These are phyloP conservation scores for Phytopythium kandeliae DNA, from an alignment of 352 stramenopile genomes.

Conservation along the genomic window DNA sequence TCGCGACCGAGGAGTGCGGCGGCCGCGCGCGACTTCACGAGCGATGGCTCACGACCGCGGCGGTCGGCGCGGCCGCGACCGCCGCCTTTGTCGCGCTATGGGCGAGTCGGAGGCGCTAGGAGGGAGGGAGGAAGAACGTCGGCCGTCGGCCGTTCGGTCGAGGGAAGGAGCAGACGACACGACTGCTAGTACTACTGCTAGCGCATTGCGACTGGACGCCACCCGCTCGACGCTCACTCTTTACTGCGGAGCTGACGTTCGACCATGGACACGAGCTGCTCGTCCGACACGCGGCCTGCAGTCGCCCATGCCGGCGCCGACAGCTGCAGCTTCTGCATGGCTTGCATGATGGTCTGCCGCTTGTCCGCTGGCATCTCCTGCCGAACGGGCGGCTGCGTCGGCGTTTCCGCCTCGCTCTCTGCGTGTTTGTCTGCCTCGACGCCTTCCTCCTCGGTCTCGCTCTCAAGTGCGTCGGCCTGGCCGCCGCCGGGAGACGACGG, in stretches of 20 bases:
- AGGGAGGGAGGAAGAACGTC: background rate
- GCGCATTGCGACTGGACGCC: no score
- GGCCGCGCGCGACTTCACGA: background rate
- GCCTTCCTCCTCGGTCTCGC: slow-evolving; percentile 13
- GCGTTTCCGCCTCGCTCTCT: background rate
- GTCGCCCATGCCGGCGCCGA: slow-evolving; percentile 40
- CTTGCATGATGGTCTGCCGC: slow-evolving; percentile 38
- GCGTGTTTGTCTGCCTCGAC: slow-evolving; percentile 16
- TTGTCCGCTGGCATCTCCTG: slow-evolving; percentile 25
- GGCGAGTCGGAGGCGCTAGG: background rate
- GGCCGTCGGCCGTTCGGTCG: no score
- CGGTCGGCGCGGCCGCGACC: background rate
- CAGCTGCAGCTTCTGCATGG: slow-evolving; percentile 46
- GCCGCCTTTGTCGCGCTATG: background rate
- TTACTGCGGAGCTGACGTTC: slow-evolving; percentile 20
- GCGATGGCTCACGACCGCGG: background rate
- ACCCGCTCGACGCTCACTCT: no score
- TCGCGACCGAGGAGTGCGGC: slow-evolving; percentile 2
- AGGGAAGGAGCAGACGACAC: no score
- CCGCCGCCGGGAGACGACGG: slow-evolving; percentile 20
- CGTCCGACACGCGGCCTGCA: slow-evolving; percentile 33
- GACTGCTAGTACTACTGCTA: no score
- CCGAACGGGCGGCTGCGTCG: slow-evolving; percentile 2
- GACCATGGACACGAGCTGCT: slow-evolving; percentile 48
- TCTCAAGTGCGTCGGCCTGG: slow-evolving; percentile 11